phyloP scores from a whole-genome alignment of 148 eudicot genomes.

The Fagopyrum homotropicum region DNA sequence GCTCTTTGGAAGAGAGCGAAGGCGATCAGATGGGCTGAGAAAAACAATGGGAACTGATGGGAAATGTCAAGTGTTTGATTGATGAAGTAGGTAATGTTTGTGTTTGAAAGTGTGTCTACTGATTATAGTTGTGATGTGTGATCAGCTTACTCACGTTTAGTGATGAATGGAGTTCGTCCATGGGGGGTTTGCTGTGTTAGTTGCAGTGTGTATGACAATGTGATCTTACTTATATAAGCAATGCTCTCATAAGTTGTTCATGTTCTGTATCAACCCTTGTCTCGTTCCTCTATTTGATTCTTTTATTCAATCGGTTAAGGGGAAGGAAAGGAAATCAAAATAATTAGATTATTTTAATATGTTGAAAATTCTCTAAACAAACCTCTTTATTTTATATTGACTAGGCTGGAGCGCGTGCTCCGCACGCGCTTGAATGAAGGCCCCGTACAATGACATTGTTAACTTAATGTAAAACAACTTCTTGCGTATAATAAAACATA shows the following conservation, averaged over 20 bases:
- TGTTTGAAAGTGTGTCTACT: background rate
- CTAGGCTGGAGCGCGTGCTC: too few relatives aligned
- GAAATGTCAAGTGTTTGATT: background rate
- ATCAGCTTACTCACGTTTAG: slow-evolving; percentile 1
- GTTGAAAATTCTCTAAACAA: too few relatives aligned
- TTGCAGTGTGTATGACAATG: background rate
- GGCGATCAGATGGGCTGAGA: slow-evolving; percentile 34
- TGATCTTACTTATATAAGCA: background rate
- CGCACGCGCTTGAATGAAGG: too few relatives aligned
- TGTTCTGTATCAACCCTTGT: background rate
- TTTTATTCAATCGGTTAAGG: too few relatives aligned
- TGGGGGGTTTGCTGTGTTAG: slow-evolving; percentile 19
- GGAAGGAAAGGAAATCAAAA: too few relatives aligned
- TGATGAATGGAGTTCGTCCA: slow-evolving; percentile 33
- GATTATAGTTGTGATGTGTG: background rate
- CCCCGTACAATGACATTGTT: too few relatives aligned
- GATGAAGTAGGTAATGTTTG: slow-evolving; percentile 10
- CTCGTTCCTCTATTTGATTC: too few relatives aligned
- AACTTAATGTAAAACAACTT: too few relatives aligned
- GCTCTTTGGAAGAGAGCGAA: slow-evolving; percentile 57
- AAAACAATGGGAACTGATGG: slow-evolving; percentile 30
- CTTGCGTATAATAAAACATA: too few relatives aligned
- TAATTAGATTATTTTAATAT: too few relatives aligned
- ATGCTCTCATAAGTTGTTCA: background rate
- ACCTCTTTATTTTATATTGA: too few relatives aligned